phyloP scores from a whole-genome alignment of 495 filamentous ascomycete species.

The Filosporella fistucella region DNA sequence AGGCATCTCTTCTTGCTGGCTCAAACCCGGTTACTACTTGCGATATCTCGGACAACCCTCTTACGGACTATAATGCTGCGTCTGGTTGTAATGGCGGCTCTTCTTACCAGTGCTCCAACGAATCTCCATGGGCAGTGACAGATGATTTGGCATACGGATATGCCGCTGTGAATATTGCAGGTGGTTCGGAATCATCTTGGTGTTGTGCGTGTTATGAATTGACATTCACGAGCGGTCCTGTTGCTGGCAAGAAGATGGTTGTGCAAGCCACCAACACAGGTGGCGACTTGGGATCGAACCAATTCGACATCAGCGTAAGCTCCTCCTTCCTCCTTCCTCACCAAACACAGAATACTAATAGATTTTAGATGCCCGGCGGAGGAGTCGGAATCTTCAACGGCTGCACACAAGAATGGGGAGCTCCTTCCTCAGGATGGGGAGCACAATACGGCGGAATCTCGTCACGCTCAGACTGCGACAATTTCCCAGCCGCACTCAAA shows the following conservation, averaged over 20 bases:
- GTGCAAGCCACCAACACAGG: constrained; percentile 63
- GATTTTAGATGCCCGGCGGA: constrained; percentile 56
- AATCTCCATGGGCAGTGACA: constrained; percentile 60
- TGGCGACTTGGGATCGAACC: constrained; percentile 33
- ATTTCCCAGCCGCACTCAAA: constrained; percentile 52
- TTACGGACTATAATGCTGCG: constrained; percentile 41
- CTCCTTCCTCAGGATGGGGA: constrained; percentile 54
- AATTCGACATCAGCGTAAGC: constrained; percentile 31
- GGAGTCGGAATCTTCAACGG: constrained; percentile 61
- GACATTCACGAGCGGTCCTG: constrained; percentile 55
- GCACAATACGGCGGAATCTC: constrained; percentile 57
- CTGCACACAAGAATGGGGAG: constrained; percentile 58
- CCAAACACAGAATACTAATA: constrained; percentile 2
- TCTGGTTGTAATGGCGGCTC: constrained; percentile 48
- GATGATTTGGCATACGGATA: constrained; percentile 55
- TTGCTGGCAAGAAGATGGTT: constrained; percentile 58
- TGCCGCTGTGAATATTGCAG: constrained; percentile 52
- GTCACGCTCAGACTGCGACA: constrained; percentile 44
- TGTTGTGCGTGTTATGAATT: constrained; percentile 68
- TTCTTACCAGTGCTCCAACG: constrained; percentile 59
- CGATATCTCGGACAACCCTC: constrained; percentile 49
- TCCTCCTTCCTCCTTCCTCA: background rate
- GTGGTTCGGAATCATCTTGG: constrained; percentile 49
- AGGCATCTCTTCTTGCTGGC: constrained; percentile 26
- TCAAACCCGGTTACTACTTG: constrained; percentile 48